Evolutionary conservation across 805 yeast genomes (phyloP).

Genomic region (Wickerhamomyces bovis): DNA sequence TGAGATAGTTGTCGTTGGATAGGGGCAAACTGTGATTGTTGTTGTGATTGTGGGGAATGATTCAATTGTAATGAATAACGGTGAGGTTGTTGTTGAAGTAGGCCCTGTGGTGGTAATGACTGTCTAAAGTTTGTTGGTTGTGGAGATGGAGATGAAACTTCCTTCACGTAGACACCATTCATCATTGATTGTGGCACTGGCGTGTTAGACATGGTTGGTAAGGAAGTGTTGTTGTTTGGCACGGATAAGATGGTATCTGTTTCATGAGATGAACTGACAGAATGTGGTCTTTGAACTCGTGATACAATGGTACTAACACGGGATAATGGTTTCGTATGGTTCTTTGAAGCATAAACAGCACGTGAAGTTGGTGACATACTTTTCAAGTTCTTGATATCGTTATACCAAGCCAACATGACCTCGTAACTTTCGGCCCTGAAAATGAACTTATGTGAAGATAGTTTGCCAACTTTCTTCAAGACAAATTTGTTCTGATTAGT

Average conservation of each 20-base stretch:
- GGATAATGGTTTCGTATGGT: constrained; percentile 18
- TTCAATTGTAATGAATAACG: constrained; percentile 8
- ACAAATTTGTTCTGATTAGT: constrained; percentile 69
- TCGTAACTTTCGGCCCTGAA: constrained; percentile 83
- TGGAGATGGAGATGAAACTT: constrained; percentile 13
- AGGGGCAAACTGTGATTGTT: constrained; percentile 1
- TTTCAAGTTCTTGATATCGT: constrained; percentile 66
- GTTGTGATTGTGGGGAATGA: background rate
- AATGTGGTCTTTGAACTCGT: constrained; percentile 13
- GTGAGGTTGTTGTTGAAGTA: constrained; percentile 6
- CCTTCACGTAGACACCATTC: constrained; percentile 20
- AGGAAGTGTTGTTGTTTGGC: constrained; percentile 18
- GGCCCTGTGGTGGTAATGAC: constrained; percentile 7
- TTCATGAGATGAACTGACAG: constrained; percentile 17
- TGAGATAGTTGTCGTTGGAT: background rate
- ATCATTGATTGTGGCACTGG: constrained; percentile 16
- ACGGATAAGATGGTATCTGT: constrained; percentile 21
- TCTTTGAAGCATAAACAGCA: constrained; percentile 19
- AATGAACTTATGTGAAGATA: constrained; percentile 90
- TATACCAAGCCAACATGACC: constrained; percentile 78
- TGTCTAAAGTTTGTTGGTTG: constrained; percentile 15
- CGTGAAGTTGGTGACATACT: constrained; percentile 35
- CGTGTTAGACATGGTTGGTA: constrained; percentile 17
- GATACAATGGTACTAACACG: constrained; percentile 27
- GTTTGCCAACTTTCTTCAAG: constrained; percentile 66